Percentiles rank a stretch among this genome's conserved stretches.
Evolutionary conservation across 2,329 filamentous ascomycete genomes (phyloP).

Genomic region (Aspergillus novoparasiticus): DNA sequence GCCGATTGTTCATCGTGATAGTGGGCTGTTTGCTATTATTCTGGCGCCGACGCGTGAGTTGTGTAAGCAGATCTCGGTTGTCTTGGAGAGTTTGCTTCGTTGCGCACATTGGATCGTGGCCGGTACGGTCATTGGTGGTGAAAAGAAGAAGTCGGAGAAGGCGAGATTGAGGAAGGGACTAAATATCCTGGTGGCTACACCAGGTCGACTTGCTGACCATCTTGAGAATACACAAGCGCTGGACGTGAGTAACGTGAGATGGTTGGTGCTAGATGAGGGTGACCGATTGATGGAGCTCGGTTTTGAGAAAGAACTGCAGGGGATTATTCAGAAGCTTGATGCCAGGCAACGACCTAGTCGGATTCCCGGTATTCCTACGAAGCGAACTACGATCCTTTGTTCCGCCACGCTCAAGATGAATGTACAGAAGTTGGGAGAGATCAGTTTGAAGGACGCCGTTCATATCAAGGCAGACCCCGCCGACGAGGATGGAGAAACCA

Average conservation of each 20-base stretch:
- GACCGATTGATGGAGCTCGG: constrained; percentile 98
- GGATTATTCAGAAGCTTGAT: constrained; percentile 79
- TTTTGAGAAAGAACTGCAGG: constrained; percentile 90
- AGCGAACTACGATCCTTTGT: constrained; percentile 83
- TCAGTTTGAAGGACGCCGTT: constrained; percentile 89
- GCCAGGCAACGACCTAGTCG: constrained; percentile 64
- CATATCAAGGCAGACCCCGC: constrained; percentile 73
- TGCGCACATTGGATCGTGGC: constrained; percentile 93
- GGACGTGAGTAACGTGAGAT: constrained; percentile 84
- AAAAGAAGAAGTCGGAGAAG: constrained; percentile 82
- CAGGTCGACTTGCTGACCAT: constrained; percentile 87
- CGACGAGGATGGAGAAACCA: constrained; percentile 57
- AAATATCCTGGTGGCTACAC: constrained; percentile 94
- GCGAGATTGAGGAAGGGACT: constrained; percentile 89
- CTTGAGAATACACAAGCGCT: constrained; percentile 88
- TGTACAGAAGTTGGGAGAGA: constrained; percentile 89
- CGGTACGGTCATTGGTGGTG: constrained; percentile 76
- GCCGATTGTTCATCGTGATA: constrained; percentile 72
- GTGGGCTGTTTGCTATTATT: constrained; percentile 91
- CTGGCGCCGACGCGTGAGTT: constrained; percentile 90
- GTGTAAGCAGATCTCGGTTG: constrained; percentile 88
- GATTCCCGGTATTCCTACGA: constrained; percentile 67
- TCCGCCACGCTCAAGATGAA: constrained; percentile 98
- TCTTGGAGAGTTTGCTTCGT: constrained; percentile 81
- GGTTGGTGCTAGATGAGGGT: constrained; percentile 93